phyloP scores from a whole-genome alignment of 2,329 filamentous ascomycete genomes.

The Emmonsiellopsis sp. region DNA sequence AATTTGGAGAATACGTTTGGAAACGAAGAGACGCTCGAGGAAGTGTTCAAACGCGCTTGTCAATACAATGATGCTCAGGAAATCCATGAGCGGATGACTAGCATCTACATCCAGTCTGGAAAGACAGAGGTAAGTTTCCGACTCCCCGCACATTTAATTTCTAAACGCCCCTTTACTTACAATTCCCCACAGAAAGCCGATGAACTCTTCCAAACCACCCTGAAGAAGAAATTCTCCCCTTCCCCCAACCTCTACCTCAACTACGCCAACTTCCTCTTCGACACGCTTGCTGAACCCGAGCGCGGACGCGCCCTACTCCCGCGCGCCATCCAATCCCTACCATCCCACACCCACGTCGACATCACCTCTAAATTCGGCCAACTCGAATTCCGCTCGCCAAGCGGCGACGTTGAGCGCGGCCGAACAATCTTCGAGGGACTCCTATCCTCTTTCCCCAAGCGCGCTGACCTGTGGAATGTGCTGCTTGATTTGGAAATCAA shows the following conservation, averaged over 20 bases:
- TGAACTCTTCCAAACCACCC: constrained; percentile 71
- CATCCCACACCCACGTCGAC: constrained; percentile 57
- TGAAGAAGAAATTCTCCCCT: constrained; percentile 84
- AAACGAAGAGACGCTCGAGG: constrained; percentile 70
- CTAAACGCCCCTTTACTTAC: constrained; percentile 6
- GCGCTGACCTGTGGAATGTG: constrained; percentile 87
- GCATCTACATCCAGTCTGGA: constrained; percentile 87
- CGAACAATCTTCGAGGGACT: constrained; percentile 91
- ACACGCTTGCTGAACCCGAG: constrained; percentile 59
- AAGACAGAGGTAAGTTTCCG: constrained; percentile 62
- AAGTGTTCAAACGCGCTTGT: constrained; percentile 83
- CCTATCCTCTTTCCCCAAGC: constrained; percentile 75
- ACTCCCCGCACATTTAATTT: neutral
- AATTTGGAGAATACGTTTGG: constrained; percentile 92
- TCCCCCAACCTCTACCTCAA: constrained; percentile 81
- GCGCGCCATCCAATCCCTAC: constrained; percentile 76
- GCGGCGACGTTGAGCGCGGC: constrained; percentile 80
- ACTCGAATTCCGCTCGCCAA: constrained; percentile 76
- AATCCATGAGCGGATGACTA: constrained; percentile 79
- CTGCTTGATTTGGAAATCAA: constrained; percentile 75
- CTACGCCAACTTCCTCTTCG: constrained; percentile 88
- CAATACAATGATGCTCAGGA: constrained; percentile 89
- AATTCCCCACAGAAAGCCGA: constrained; percentile 65
- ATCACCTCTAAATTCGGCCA: constrained; percentile 82
- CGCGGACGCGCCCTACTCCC: constrained; percentile 68